Evolutionary conservation across 345 rosid genomes (phyloP).

Genomic region (Eutrema heterophyllum): DNA sequence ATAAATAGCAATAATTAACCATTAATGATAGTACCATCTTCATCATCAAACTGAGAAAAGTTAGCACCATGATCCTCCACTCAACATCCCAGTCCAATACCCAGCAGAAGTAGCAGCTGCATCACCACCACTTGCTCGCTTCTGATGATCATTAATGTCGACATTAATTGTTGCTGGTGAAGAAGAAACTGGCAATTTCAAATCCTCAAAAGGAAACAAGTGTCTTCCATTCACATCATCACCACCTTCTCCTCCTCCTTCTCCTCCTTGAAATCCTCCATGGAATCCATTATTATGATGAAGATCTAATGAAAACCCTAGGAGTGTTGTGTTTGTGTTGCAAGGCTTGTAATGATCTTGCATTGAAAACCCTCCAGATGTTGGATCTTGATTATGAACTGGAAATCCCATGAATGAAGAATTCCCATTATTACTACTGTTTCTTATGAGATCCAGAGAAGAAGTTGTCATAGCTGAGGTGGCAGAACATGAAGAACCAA

Average conservation of each 20-base stretch:
- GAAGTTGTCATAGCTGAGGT: conserved; percentile 29
- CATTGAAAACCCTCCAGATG: conserved; percentile 51
- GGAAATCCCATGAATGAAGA: conserved; percentile 67
- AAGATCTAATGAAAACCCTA: conserved; percentile 80
- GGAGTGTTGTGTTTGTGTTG: conserved; percentile 28
- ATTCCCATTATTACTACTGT: conserved; percentile 51
- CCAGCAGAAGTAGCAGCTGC: conserved; percentile 45
- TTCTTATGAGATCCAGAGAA: conserved; percentile 69
- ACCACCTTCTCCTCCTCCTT: conserved; percentile 26
- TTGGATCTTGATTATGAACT: conserved; percentile 49
- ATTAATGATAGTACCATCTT: conserved; percentile 19
- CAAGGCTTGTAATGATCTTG: conserved; percentile 75
- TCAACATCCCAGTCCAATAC: conserved; percentile 92
- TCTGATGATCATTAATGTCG: conserved; percentile 41
- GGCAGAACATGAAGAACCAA: conserved; percentile 32
- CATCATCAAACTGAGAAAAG: conserved; percentile 16
- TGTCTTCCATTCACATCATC: conserved; percentile 53
- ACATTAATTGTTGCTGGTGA: conserved; percentile 29
- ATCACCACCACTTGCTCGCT: conserved; percentile 45
- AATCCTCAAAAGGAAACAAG: conserved; percentile 88
- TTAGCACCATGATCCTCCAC: conserved; percentile 92
- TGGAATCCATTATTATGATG: conserved; percentile 48
- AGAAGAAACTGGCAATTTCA: conserved; percentile 62
- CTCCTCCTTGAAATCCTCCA: conserved; percentile 40
- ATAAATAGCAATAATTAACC: conserved; percentile 27